phyloP scores from a whole-genome alignment of 129 eudicot species.

The Calendula officinalis region DNA sequence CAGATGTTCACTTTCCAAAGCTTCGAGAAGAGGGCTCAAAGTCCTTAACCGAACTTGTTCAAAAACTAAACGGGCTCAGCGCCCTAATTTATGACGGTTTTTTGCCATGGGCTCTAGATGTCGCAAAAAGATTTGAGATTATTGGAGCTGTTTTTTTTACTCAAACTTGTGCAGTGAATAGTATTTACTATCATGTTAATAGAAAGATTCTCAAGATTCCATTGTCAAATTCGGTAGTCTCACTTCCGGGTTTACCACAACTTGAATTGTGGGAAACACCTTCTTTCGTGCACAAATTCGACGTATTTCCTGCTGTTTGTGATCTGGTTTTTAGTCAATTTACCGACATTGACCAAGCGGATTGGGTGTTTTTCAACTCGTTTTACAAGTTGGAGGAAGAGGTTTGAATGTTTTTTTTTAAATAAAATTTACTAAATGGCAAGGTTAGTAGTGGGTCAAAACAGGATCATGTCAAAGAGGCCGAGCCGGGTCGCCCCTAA shows the following conservation, averaged over 20 bases:
- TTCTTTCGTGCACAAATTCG: slow-evolving; percentile 39
- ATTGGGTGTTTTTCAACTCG: slow-evolving; percentile 45
- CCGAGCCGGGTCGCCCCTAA: too few species aligned
- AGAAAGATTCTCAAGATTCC: slow-evolving; percentile 39
- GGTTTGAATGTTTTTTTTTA: slow-evolving; percentile 23
- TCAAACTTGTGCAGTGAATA: slow-evolving; percentile 58
- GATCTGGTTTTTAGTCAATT: slow-evolving; percentile 39
- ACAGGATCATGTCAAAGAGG: neutral
- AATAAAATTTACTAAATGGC: neutral
- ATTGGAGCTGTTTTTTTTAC: slow-evolving; percentile 50
- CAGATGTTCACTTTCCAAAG: slow-evolving; percentile 21
- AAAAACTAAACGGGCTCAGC: slow-evolving; percentile 30
- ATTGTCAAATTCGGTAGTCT: slow-evolving; percentile 19
- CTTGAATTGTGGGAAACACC: slow-evolving; percentile 45
- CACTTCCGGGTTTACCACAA: slow-evolving; percentile 46
- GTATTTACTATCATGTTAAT: slow-evolving; percentile 43
- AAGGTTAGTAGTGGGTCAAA: neutral
- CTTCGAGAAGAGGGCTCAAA: slow-evolving; percentile 39
- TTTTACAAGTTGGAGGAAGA: slow-evolving; percentile 47
- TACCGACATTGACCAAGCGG: slow-evolving; percentile 37
- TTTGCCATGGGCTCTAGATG: slow-evolving; percentile 57
- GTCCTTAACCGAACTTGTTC: slow-evolving; percentile 34
- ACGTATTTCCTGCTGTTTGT: slow-evolving; percentile 32
- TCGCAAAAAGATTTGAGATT: slow-evolving; percentile 40
- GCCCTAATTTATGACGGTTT: slow-evolving; percentile 53